Percentiles rank a stretch among this genome's conserved stretches.
These are phyloP conservation scores for Ceratopteris richardii DNA, from an alignment of 75 land plant species.

Conservation along the genomic window DNA sequence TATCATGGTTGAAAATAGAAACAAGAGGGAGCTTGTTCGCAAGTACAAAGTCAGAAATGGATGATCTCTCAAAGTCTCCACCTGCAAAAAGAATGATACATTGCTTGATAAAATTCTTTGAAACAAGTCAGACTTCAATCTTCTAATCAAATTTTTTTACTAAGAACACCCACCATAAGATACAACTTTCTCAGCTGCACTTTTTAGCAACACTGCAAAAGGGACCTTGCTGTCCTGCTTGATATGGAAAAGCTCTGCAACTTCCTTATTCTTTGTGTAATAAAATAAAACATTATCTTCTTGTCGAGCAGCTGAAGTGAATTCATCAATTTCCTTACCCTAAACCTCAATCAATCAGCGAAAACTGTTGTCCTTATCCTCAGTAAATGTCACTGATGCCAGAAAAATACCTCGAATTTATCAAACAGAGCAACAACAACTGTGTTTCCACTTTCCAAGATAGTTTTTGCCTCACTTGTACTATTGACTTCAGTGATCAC, in stretches of 20 bases:
- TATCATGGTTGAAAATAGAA: constrained; percentile 62
- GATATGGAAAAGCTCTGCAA: constrained; percentile 65
- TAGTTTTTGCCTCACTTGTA: constrained; percentile 52
- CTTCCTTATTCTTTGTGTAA: constrained; percentile 43
- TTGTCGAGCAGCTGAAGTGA: constrained; percentile 71
- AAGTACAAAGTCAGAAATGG: constrained; percentile 60
- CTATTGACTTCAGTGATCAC: constrained; percentile 48
- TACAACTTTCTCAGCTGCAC: constrained; percentile 59
- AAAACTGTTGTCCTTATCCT: too few relatives aligned
- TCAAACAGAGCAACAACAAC: constrained; percentile 61
- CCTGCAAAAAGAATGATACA: constrained; percentile 36
- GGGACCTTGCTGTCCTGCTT: constrained; percentile 50
- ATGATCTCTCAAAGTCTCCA: constrained; percentile 57
- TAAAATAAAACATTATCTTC: constrained; percentile 85
- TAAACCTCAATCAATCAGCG: constrained; percentile 7
- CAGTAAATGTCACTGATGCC: too few relatives aligned
- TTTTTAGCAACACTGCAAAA: constrained; percentile 69
- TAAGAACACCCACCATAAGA: constrained; percentile 41
- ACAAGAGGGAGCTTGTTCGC: constrained; percentile 87
- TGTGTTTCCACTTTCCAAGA: constrained; percentile 39
- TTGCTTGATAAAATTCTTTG: too few relatives aligned
- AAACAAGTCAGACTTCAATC: too few relatives aligned
- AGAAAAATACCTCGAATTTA: constrained; percentile 70
- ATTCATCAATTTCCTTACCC: constrained; percentile 77
- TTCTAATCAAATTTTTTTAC: too few relatives aligned